Evolutionary conservation across 2,329 filamentous ascomycete species (phyloP), one percentile per base, ranked within the genome.

Genomic region (Aspergillus hortae): DNA sequence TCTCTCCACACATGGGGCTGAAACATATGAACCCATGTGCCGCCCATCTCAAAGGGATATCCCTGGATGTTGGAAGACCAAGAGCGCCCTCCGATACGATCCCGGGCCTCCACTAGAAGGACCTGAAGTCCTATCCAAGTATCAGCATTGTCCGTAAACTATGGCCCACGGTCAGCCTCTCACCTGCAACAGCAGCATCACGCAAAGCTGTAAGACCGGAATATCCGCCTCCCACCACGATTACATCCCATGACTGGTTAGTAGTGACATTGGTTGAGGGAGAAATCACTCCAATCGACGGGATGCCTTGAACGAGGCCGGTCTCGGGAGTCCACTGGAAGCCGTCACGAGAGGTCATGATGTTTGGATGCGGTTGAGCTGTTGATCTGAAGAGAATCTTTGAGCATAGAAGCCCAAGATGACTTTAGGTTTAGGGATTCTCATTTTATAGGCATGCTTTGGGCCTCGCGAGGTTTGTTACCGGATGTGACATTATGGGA

Each of bases 11-110:
- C 61, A 30, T 74, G 71, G 0, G 74, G 63, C 45, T 77, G 74
- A 2, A 66, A 64, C 75, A 75, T 77, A 48, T 73, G 73, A 0
- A 80, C 68, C 76, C 76, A 80, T 0, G 76, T 78, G 0, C 78
- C 78, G 0, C 77, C 77, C 70, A 80, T 74, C 46, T 80, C 77
- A 45, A 71, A 77, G 0, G 69, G 68, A 12, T 77, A 74, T 0
- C 73, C 75, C 0, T 64, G 67, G 6, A 77, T 74, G 30, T 76
- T 70, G 14, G 74, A 70, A 0, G 72, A 73, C 72, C 74, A 80
- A 2, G 76, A 75, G 0, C 77, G 71, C 1, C 77, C 77, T 14
- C 77, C 77, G 45, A 80, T 75, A 0, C 77, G 66, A 55, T 80
- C 75, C 14, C 77, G 69, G 1, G 70, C 76, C 61, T 80, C 77